Evolutionary conservation across 768 basidiomycete genomes (phyloP), one percentile per base, ranked within the genome.

Genomic region (Hysterangium stoloniferum): DNA sequence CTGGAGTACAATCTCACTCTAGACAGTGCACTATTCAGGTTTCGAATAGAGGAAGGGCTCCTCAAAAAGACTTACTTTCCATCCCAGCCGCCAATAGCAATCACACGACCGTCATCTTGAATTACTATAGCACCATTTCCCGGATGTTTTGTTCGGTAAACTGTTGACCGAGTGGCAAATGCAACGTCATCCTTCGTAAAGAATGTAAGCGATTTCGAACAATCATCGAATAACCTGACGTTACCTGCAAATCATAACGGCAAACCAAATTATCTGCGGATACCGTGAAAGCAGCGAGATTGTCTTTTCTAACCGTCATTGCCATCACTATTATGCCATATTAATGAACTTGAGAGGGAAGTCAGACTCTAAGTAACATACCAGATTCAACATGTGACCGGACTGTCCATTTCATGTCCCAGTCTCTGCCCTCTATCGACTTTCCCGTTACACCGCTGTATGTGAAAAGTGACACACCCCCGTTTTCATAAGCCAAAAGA

Each of bases 31-130:
- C 37, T n/a, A 54, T n/a, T 33, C 12, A n/a, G 35, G 27, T 25
- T 28, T 37, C 4, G 34, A 7, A 15, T 22, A 36, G 13, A 20
- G 32, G 9, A 20, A 4, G 24, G 15, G 9, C 36, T 7, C 9
- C n/a, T 36, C 19, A 15, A 12, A n/a, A 52, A 38, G 20, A 67
- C 86, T 58, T 56, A 93, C 94, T 74, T 79, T 31, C 95, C 93
- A 54, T 98, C 93, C 95, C 95, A 97, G 0, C 93, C 91, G 2
- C 86, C 94, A 2, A 93, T 71, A 0, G 92, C 93, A 57, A 92
- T 85, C 0, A 97, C 78, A 19, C 76, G 75, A 0, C 82, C 89
- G 56, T 87, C 83, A 31, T 78, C 73, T 4, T 81, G 79, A 11
- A 96, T 79, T 3, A 82, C 76, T n/a, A 97, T 64, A 6, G 79